Evolutionary conservation across 768 basidiomycete genomes (phyloP).

Genomic region (Mycena rebaudengoi): DNA sequence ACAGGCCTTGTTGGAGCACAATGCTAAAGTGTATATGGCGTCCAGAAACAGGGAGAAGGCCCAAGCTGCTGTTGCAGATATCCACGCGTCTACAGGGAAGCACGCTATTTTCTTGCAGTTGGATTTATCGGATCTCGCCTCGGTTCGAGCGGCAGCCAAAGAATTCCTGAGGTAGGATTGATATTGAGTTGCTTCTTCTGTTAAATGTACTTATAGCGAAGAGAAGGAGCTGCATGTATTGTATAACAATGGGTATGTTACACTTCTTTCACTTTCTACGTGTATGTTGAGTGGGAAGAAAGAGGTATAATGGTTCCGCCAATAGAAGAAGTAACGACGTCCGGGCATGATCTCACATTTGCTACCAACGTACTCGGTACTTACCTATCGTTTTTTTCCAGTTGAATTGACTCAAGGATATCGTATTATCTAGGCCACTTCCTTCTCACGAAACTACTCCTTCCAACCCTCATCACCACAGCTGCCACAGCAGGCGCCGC

Average conservation of each 20-base stretch:
- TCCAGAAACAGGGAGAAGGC: conserved; percentile 42
- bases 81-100: conserved; percentile 45
- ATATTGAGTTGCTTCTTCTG: not conserved
- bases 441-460: conserved; percentile 58
- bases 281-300: not conserved
- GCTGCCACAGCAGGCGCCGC: conserved; percentile 40
- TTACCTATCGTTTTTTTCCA: not conserved
- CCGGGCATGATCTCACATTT: conserved; percentile 66
- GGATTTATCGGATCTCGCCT: conserved; percentile 44
- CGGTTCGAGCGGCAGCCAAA: conserved; percentile 41
- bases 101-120: conserved; percentile 43
- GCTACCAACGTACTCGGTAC: conserved; percentile 63
- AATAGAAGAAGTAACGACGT: conserved; percentile 47
- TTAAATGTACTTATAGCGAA: not conserved
- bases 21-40: conserved; percentile 52
- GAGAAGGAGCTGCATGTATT: conserved; percentile 18
- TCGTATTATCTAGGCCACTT: conserved; percentile 48
- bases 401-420: not conserved
- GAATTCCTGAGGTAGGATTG: conserved; percentile 40
- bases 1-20: conserved; percentile 41
- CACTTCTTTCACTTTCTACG: not conserved
- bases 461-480: conserved; percentile 54
- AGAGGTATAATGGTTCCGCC: conserved; percentile 61
- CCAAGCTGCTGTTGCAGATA: conserved; percentile 38
- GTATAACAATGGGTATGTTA: conserved; percentile 17